Evolutionary conservation across 345 rosid species (phyloP), one percentile per base, ranked within the genome.

Genomic region (Aegle marmelos): DNA sequence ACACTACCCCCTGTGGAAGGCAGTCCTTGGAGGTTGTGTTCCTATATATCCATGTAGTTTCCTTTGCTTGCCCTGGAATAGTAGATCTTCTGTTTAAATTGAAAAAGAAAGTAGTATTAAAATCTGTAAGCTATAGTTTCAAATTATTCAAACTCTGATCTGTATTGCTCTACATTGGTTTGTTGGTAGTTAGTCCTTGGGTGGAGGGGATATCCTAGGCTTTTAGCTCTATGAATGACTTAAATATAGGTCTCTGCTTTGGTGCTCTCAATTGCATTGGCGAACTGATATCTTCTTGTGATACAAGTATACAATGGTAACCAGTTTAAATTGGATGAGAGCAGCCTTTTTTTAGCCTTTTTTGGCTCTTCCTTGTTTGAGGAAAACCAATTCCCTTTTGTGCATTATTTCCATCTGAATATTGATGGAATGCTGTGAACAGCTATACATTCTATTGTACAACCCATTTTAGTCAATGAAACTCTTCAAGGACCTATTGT

Each of bases 11-110:
- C 94, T 4, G 34, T 83, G 36, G 97, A 94, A 83, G 93, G 90
- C 76, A 85, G 86, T 80, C 83, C 92, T 80, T 94, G 95, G 87
- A 94, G 99, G 99, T 96, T 69, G 70, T 75, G 62, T 79, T 81
- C 83, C 73, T 53, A 33, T 62, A 39, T 50, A 73, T 74, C 34
- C 71, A 34, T 50, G 24, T 75, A 53, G 68, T 36, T 58, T 66
- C 24, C 73, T 39, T 53, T 48, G 57, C 65, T 68, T 81, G 66
- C 14, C 50, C 30, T 60, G 58, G 67, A 60, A 72, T 72, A 41
- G 41, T 78, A 24, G 24, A 60, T 68, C 6, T 72, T 53, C 57
- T 45, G 22, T 60, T 80, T 75, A 71, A 41, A 45, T 34, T 58
- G 70, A 36, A 53, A 65, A 30, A 31, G 21, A 30, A 54, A 73